phyloP scores from a whole-genome alignment of 2,329 filamentous ascomycete species.

The Podosphaera fusca region DNA sequence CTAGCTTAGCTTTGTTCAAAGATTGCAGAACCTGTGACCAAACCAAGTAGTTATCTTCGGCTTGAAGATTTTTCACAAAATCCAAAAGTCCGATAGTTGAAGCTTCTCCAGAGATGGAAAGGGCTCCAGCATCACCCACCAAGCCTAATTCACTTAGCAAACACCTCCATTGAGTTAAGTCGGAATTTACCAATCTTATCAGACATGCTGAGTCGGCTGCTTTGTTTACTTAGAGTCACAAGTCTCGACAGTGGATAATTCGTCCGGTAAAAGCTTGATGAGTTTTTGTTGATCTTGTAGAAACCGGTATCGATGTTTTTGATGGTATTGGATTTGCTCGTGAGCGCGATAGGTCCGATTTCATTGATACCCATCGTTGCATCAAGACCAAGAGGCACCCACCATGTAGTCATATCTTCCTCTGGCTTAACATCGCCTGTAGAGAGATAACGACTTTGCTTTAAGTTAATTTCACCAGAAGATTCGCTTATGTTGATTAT shows the following conservation, averaged over 20 bases:
- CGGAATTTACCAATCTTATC: constrained; percentile 54
- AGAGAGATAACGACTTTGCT: constrained; percentile 74
- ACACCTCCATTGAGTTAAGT: neutral
- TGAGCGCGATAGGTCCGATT: constrained; percentile 43
- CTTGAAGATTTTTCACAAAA: constrained; percentile 63
- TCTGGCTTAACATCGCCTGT: constrained; percentile 78
- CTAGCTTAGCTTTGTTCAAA: constrained; percentile 53
- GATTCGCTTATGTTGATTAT: constrained; percentile 71
- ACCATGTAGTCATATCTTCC: constrained; percentile 85
- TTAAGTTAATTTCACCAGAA: constrained; percentile 56
- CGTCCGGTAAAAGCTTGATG: constrained; percentile 60
- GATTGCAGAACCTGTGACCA: constrained; percentile 70
- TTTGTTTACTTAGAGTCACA: constrained; percentile 53
- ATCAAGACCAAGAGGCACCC: constrained; percentile 74
- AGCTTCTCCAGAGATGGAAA: constrained; percentile 70
- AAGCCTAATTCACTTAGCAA: constrained; percentile 20
- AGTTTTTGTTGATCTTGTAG: constrained; percentile 83
- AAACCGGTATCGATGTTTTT: constrained; percentile 53
- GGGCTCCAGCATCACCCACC: constrained; percentile 68
- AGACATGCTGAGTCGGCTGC: constrained; percentile 52
- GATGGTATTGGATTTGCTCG: constrained; percentile 54
- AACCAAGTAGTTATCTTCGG: constrained; percentile 67
- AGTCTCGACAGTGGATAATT: constrained; percentile 78
- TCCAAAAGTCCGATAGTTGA: constrained; percentile 62
- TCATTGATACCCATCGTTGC: constrained; percentile 43